These are phyloP conservation scores for Ceratobasidium sp. DNA, from an alignment of 1,284 basidiomycete genomes.

Conservation along the genomic window DNA sequence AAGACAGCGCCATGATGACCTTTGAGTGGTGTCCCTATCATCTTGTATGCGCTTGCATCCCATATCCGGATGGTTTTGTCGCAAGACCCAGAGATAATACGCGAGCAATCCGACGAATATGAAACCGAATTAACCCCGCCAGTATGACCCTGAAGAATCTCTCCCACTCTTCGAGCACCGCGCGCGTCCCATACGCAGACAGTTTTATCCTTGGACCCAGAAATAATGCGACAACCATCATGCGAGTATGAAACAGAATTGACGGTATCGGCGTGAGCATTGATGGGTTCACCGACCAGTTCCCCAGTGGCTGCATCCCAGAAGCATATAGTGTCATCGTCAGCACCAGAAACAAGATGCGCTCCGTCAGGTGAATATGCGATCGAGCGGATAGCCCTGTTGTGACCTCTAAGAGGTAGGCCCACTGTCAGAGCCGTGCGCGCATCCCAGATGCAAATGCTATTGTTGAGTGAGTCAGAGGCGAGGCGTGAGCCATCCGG, in stretches of 20 bases:
- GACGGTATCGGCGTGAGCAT: neutral
- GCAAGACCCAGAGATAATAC: constrained; percentile 34
- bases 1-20: neutral
- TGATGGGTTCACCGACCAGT: neutral
- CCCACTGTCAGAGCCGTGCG: neutral
- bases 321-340: neutral
- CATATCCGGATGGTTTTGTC: constrained; percentile 38
- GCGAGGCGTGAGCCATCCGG: neutral
- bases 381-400: neutral
- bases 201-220: constrained; percentile 25
- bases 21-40: too few relatives aligned
- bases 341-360: neutral
- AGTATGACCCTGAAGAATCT: constrained; percentile 31
- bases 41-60: constrained; percentile 1
- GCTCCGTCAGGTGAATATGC: too few relatives aligned
- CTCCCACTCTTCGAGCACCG: neutral
- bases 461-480: neutral
- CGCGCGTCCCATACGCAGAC: constrained; percentile 19
- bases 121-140: neutral
- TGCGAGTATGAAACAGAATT: constrained; percentile 11
- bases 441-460: constrained; percentile 8
- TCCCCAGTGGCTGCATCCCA: constrained; percentile 1
- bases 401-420: constrained; percentile 11
- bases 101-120: constrained; percentile 26
- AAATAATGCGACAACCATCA: neutral